Percentiles rank a stretch among this genome's conserved stretches.
Conservation (phyloP, 164 flowering plant species). For the Santalum album region DNA sequence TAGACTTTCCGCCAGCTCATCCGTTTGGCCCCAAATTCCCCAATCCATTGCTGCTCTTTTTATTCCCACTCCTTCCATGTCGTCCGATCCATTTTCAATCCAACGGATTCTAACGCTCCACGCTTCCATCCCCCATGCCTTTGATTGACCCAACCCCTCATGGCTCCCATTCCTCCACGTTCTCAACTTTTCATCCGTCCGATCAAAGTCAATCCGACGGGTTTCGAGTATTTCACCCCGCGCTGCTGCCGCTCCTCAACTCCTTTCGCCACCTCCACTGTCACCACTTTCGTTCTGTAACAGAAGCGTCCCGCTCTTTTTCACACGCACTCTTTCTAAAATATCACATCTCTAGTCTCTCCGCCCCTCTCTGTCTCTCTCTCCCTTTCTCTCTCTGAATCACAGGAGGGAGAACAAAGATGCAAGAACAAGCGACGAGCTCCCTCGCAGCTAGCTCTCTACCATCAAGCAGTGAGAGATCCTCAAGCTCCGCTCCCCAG, state of each 20-base stretch:
- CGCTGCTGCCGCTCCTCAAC: neutral
- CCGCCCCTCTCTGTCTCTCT: conserved; percentile 13
- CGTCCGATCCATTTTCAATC: conserved; percentile 33
- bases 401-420: conserved; percentile 9
- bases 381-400: neutral
- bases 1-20: no score
- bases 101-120: conserved; percentile 25
- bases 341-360: no score
- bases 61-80: no score
- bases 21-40: no score
- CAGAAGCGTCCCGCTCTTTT: conserved; percentile 52
- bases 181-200: conserved; percentile 16
- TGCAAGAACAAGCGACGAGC: conserved; percentile 74
- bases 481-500: conserved; percentile 88
- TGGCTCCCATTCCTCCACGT: conserved; percentile 55
- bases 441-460: conserved; percentile 60
- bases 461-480: conserved; percentile 91
- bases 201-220: conserved; percentile 41
- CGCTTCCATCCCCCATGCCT: conserved; percentile 34
- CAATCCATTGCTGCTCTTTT: no score
- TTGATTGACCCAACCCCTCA: conserved; percentile 33
- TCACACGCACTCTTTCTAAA: neutral
- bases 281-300: conserved; percentile 3
- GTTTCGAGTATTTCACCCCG: neutral
- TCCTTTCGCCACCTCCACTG: conserved; percentile 1